These are phyloP conservation scores for Krasilnikovozyma curviuscula DNA, from an alignment of 768 basidiomycete genomes.

Conservation along the genomic window DNA sequence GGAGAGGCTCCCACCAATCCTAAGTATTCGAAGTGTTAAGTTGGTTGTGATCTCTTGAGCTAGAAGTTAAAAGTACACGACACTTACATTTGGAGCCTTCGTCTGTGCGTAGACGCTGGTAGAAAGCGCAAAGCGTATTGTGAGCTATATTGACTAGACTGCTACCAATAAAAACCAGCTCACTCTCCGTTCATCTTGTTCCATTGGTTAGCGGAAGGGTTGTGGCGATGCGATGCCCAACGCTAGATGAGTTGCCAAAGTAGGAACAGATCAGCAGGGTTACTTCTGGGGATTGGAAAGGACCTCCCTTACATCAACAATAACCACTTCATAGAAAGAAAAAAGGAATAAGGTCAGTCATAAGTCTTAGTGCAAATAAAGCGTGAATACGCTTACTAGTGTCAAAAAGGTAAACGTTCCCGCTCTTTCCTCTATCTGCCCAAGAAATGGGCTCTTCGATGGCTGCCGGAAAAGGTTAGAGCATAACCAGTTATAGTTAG, in stretches of 20 bases:
- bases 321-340: neutral
- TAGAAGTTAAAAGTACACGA: neutral
- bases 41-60: neutral
- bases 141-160: neutral
- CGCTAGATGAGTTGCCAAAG: neutral
- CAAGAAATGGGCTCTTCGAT: neutral
- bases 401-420: slow-evolving; percentile 4
- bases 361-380: neutral
- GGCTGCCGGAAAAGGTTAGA: neutral
- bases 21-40: neutral
- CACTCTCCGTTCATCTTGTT: slow-evolving; percentile 3
- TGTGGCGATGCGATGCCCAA: slow-evolving; percentile 1
- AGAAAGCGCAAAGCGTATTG: neutral
- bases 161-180: neutral
- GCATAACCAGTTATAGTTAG: neutral
- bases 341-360: neutral
- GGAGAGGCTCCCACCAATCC: slow-evolving; percentile 9
- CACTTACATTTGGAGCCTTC: neutral
- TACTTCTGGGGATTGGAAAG: neutral
- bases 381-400: neutral
- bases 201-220: neutral
- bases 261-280: neutral
- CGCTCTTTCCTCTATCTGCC: slow-evolving; percentile 1
- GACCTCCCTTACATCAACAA: slow-evolving; percentile 1
- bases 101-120: neutral